Evolutionary conservation across 306 rosid genomes (phyloP), one percentile per base, ranked within the genome.

Genomic region (Prunus mume): DNA sequence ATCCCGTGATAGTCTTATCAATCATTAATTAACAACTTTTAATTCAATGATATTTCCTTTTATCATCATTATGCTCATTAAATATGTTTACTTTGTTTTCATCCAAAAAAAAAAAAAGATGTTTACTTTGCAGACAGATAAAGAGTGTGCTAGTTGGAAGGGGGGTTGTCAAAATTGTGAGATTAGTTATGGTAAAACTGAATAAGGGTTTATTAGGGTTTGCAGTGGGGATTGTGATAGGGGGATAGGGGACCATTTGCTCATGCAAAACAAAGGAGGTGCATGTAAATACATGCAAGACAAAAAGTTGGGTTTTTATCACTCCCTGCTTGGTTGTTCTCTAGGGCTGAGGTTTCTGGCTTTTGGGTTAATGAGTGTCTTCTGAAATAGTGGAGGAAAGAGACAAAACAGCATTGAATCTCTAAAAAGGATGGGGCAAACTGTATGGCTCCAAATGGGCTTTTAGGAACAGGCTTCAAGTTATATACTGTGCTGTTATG

Each of bases 261-360:
- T 72, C 85, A 79, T 82, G 89, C 84, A 90, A 83, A 67, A 50
- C 27, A 65, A 34, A 79, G 67, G 65, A 79, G 52, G 45, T 22
- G 81, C 83, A 78, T 79, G 88, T 70, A 76, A 70, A 49, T 84
- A 76, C 90, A 91, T 84, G 90, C 78, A 80, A 82, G 78, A 83
- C 87, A 87, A 90, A 69, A 81, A 66, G 38, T 58, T 65, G 84
- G 80, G 62, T 75, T 86, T 72, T 78, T 50, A n/a, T 55, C 30
- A 14, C 66, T 60, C 49, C 13, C 51, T 22, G 25, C 63, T 77
- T 80, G 30, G 78, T 71, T 80, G 76, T 70, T 69, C 65, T 74
- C 41, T 74, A 18, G 51, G 58, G 19, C 15, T 30, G 32, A 30
- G 19, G 4, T 27, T 75, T 14, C 55, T 82, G 74, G 79, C 49